These are phyloP conservation scores for Eutrema salsugineum DNA, from an alignment of 441 rosid species.

Conservation along the genomic window DNA sequence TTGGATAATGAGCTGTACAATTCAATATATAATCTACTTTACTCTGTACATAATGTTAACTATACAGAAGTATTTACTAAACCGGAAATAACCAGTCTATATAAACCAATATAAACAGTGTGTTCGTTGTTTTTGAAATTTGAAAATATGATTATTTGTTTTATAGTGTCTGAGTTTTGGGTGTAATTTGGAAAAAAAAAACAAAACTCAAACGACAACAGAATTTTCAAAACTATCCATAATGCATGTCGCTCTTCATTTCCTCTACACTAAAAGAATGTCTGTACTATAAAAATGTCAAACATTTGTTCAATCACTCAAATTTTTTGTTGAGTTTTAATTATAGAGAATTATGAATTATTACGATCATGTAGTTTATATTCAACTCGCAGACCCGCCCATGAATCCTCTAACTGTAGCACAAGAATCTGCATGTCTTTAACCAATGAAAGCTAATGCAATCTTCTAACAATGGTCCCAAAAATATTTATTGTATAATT, in stretches of 20 bases:
- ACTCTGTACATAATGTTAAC: too few species aligned
- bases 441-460: not conserved
- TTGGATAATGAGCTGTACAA: too few species aligned
- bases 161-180: not conserved
- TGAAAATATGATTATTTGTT: not conserved
- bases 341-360: not conserved
- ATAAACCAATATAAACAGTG: too few species aligned
- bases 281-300: not conserved
- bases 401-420: not conserved
- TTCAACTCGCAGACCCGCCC: not conserved
- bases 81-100: too few species aligned
- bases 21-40: too few species aligned
- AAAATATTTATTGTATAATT: not conserved
- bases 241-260: not conserved
- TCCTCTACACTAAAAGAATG: not conserved
- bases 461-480: not conserved
- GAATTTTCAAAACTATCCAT: not conserved
- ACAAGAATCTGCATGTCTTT: not conserved
- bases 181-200: too few species aligned
- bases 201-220: not conserved
- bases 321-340: not conserved
- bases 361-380: not conserved
- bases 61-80: too few species aligned
- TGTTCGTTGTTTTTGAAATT: not conserved
- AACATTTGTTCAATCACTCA: not conserved